Base-by-base conservation (phyloP, 176 grass and related monocot genomes). In the Carex parvula region DNA sequence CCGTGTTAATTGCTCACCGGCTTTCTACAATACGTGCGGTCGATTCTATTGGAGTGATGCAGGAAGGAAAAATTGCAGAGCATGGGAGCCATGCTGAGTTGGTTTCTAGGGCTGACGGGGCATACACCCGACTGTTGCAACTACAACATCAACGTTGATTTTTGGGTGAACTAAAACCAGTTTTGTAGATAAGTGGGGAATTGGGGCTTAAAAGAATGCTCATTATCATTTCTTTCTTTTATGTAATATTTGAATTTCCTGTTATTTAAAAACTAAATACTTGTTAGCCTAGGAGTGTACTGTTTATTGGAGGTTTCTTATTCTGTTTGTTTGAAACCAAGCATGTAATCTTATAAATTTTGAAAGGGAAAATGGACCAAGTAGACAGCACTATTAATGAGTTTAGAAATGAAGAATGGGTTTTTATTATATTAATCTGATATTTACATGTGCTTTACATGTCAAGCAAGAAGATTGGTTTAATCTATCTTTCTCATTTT, bases 11-110 rank as follows among this genome's bases (percentile, higher is more conserved):
- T 41, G 94, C 91, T 21, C 94, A 97, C 80, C 86, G 94, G 15
- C 86, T 94, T 13, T 94, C 89, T 0, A 97, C 91, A 0, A 94
- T 97, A 64, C 86, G 92, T 3, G 85, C 85, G 22, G 94, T 97
- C 0, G 91, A 97, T 71, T 76, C 35, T 18, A 92, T 97, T 44
- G 88, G 86, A 3, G 90, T 97, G 3, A 86, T 97, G 62, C 94
- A 94, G 68, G 94, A 97, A 21, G 90, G 94, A 0, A 85, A 90
- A 64, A 86, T 94, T 15, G 84, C 87, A 46, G 91, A 97, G 83
- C 91, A 94, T 70, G 94, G 94, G 8, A 92, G 88, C 88, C 94
- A 97, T 80, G 72, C 86, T 12, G 94, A 97, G 41, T 86, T 97
- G 57, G 81, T 92, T 17, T 69, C 89, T 1, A 74, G 89, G 5